A percentile compares a stretch with the other conserved stretches of the same genome.
phyloP scores from a whole-genome alignment of 495 filamentous ascomycete species.

The Talaromyces stipitatus region DNA sequence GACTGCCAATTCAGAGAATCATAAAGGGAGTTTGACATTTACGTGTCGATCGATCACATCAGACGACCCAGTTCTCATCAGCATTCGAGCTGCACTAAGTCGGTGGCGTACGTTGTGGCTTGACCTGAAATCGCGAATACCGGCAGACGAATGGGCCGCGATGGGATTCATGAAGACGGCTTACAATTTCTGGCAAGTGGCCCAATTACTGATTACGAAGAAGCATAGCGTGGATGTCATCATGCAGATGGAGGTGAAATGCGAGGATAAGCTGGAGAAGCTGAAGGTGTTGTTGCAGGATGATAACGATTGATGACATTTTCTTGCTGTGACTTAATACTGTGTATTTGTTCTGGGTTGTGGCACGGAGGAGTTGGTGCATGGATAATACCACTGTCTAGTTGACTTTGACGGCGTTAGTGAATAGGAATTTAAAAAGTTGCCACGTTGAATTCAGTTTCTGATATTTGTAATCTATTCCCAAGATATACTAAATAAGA shows the following conservation, averaged over 20 bases:
- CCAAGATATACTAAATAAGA: neutral
- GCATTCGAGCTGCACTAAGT: slow-evolving; percentile 26
- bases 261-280: slow-evolving; percentile 39
- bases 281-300: slow-evolving; percentile 36
- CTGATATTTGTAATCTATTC: too few relatives aligned
- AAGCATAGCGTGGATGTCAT: slow-evolving; percentile 39
- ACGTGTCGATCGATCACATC: slow-evolving; percentile 10
- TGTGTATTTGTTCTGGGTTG: neutral
- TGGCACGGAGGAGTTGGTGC: neutral
- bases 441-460: too few relatives aligned
- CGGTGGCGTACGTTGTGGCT: slow-evolving; percentile 36
- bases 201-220: slow-evolving; percentile 38
- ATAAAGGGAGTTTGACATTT: too few relatives aligned
- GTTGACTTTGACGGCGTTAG: neutral
- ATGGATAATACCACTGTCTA: neutral
- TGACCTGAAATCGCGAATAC: slow-evolving; percentile 21
- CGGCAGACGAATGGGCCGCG: slow-evolving; percentile 30
- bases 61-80: slow-evolving; percentile 25
- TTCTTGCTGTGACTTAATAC: neutral
- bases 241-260: slow-evolving; percentile 42
- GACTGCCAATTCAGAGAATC: too few relatives aligned
- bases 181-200: slow-evolving; percentile 41
- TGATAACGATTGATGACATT: slow-evolving; percentile 21
- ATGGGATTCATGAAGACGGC: slow-evolving; percentile 41
- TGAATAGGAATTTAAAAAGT: neutral